Evolutionary conservation across 2,329 filamentous ascomycete species (phyloP), one percentile per base, ranked within the genome.

Genomic region (Neonectria sp.): DNA sequence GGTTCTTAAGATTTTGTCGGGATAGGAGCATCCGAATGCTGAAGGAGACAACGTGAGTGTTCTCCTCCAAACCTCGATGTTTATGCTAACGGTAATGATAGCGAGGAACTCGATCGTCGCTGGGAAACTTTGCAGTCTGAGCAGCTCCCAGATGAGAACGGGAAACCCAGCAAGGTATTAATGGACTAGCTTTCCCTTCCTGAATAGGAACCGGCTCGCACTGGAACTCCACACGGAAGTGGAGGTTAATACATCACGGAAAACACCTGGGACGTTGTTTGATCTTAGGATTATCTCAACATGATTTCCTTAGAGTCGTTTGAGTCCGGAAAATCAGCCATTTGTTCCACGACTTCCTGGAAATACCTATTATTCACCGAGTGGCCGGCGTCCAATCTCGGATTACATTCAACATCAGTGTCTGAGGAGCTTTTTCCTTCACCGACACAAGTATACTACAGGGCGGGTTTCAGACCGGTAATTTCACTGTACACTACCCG

Each of bases 1-100:
- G 88, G 3, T 88, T 90, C 68, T 74, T 89, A 53, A 72, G 75
- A 24, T 87, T 89, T 64, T 80, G 84, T 45, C 79, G 80, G 65
- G 81, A 80, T 68, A 84, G 82, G 76, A 81, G 81, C 1, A 74
- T 88, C 7, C 78, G 73, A 48, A 68, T 88, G 53, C 73, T 80
- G 2, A 82, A 83, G 71, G 77, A 76, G 1, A 75, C 78, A 12
- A 67, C 68, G 87, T 89, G 74, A 79, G 85, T 79, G 17, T 33
- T 13, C 13, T 2, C 24, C 27, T 7, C 21, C 37, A 21, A 11
- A 6, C 4, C 7, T 31, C 8, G 8, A n/a, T 49, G 17, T 21
- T 33, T 6, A 21, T 53, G 46, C 65, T 77, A 69, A 79, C 69
- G 29, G 57, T 49, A 24, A 49, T 37, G 4, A 37, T 27, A 84